These are phyloP conservation scores for Aureoboletus auriporus DNA, from an alignment of 768 basidiomycete species.

Conservation along the genomic window DNA sequence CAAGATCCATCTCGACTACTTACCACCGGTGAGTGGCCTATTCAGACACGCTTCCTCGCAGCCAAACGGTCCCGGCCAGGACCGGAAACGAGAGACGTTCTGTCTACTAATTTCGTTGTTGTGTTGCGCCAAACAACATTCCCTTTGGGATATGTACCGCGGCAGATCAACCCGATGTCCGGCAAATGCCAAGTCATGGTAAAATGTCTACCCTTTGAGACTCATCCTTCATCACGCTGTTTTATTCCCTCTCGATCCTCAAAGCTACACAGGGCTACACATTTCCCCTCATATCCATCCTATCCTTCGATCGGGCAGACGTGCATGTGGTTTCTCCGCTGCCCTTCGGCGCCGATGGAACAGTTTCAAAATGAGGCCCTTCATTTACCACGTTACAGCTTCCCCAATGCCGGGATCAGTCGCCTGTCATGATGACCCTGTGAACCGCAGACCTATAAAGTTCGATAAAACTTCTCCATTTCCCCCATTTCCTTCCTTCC, in stretches of 20 bases:
- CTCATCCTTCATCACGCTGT: too few relatives aligned
- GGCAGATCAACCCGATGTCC: too few relatives aligned
- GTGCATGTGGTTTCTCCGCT: neutral
- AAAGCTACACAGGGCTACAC: too few relatives aligned
- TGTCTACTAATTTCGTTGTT: neutral
- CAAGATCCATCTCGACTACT: too few relatives aligned
- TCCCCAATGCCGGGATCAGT: too few relatives aligned
- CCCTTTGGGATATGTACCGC: too few relatives aligned
- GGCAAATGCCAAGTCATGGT: neutral
- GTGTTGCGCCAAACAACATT: neutral
- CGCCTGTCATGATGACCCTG: too few relatives aligned
- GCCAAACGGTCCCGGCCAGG: conserved; percentile 7
- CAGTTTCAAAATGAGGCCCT: neutral
- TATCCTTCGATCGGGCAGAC: neutral
- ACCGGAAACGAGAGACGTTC: conserved; percentile 1
- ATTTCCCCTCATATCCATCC: too few relatives aligned
- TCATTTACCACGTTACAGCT: neutral
- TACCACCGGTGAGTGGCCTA: too few relatives aligned
- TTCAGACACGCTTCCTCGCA: conserved; percentile 7
- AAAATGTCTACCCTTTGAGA: neutral
- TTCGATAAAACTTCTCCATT: neutral
- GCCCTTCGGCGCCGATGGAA: neutral
- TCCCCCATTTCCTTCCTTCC: neutral
- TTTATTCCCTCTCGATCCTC: too few relatives aligned
- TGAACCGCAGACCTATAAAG: conserved; percentile 6